Conservation (phyloP, 78 protist species). For the Creolimax fragrantissima region DNA sequence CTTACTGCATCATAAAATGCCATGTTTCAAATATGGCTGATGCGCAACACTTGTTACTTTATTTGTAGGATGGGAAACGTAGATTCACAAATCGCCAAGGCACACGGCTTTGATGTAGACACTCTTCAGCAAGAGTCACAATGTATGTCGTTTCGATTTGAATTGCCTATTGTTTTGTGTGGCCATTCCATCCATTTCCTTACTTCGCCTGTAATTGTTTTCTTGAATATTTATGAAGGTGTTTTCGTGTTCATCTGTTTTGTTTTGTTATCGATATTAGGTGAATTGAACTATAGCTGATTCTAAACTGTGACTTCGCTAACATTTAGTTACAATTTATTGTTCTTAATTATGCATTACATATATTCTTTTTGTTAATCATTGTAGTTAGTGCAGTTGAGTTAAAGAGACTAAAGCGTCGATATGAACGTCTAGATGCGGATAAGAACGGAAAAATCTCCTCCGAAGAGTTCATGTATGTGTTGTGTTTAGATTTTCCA, state of each 20-base stretch:
- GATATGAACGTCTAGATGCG: slow-evolving; percentile 15
- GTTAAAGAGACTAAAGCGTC: not conserved
- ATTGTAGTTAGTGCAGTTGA: not conserved
- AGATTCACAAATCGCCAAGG: not conserved
- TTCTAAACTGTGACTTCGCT: too few relatives aligned
- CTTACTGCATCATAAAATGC: too few relatives aligned
- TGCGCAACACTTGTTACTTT: too few relatives aligned
- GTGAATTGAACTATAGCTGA: too few relatives aligned
- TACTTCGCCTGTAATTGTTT: not conserved
- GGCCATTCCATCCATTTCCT: not conserved
- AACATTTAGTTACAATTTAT: too few relatives aligned
- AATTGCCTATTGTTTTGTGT: not conserved
- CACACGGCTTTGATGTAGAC: not conserved
- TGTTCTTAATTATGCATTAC: too few relatives aligned
- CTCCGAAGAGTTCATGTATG: slow-evolving; percentile 9
- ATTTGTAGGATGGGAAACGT: not conserved
- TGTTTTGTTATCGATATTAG: too few relatives aligned
- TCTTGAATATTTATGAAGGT: too few relatives aligned
- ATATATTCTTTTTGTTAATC: not conserved
- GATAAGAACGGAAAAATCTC: slow-evolving; percentile 13
- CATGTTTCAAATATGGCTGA: too few relatives aligned
- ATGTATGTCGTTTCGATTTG: not conserved
- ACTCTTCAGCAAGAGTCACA: not conserved
- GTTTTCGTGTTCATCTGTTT: too few relatives aligned
- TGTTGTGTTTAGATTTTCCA: not conserved